Percentiles rank a stretch among this genome's conserved stretches.
Evolutionary conservation across 441 rosid species (phyloP).

Genomic region (Geranium incanum): DNA sequence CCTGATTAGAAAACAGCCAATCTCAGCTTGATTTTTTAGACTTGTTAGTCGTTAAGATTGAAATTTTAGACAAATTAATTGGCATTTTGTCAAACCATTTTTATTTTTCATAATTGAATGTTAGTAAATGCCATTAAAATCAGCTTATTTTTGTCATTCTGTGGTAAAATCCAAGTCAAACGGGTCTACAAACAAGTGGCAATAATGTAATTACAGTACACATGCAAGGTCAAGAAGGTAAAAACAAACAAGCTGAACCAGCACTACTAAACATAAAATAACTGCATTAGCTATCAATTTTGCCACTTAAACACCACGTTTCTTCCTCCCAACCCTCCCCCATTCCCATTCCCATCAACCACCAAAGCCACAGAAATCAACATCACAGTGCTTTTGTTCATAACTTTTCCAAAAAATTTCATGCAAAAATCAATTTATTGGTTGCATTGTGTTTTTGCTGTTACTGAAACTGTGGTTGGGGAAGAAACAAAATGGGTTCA

Average conservation of each 20-base stretch:
- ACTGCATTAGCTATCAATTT: background rate
- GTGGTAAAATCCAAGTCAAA: background rate
- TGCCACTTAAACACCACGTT: conserved; percentile 3
- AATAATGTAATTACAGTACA: background rate
- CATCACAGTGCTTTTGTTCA: background rate
- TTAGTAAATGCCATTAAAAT: background rate
- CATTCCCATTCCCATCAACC: background rate
- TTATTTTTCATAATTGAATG: too few relatives aligned
- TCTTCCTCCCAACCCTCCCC: background rate
- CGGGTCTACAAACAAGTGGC: background rate
- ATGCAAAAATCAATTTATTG: background rate
- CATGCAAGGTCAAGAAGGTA: background rate
- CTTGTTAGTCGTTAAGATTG: too few relatives aligned
- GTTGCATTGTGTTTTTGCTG: background rate
- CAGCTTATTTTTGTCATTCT: background rate
- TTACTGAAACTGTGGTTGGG: background rate
- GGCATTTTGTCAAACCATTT: too few relatives aligned
- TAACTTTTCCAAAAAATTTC: background rate
- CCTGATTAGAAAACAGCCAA: too few relatives aligned
- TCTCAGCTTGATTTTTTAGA: too few relatives aligned
- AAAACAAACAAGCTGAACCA: background rate
- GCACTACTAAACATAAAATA: background rate
- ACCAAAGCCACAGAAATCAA: background rate
- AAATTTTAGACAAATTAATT: too few relatives aligned
- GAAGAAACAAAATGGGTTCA: background rate